Base-by-base conservation (phyloP, 129 eudicot species). In the Lactuca saligna region DNA sequence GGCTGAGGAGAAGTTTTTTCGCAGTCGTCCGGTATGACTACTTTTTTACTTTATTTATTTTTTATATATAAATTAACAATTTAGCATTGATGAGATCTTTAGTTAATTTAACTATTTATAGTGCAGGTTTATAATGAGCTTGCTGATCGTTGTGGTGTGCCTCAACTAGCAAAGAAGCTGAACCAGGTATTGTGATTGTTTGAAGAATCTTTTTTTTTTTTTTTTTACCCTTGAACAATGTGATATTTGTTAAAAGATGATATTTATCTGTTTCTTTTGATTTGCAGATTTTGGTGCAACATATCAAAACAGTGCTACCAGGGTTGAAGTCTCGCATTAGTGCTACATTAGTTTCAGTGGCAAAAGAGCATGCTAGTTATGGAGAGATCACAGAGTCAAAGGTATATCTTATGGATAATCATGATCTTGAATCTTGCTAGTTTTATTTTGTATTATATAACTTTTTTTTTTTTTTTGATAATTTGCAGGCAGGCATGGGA, bases 1-100 rank as follows among this genome's bases (percentile, higher is more conserved):
- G 53, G 99, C 97, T 17, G 99, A 94, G 84, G 99, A 90, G 87
- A 90, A 94, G 72, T 94, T 94, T 79, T 94, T 94, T 70, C 94
- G 91, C 61, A 85, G 89, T 72, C 97, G 89, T 53, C 97, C 97
- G 38, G 99, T 94, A 94, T 69, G 78, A 54, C 8, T 46, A 46
- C 8, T 25, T 66, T n/a, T n/a, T n/a, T n/a, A n/a, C n/a, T n/a
- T n/a, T n/a, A n/a, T n/a, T n/a, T n/a, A n/a, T n/a, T n/a, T n/a
- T n/a, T n/a, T n/a, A n/a, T n/a, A 58, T 25, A n/a, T 34, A 35
- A 6, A 6, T 55, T 14, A 56, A 51, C 58, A 34, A 54, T 5
- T 54, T 16, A 32, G 33, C n/a, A 31, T 48, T 38, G 41, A 61
- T 25, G 51, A 53, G 61, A 13, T 57, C 10, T 38, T 35, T 32